Base-by-base conservation (phyloP, 257 asterid species). In the Przewalskia tangutica region DNA sequence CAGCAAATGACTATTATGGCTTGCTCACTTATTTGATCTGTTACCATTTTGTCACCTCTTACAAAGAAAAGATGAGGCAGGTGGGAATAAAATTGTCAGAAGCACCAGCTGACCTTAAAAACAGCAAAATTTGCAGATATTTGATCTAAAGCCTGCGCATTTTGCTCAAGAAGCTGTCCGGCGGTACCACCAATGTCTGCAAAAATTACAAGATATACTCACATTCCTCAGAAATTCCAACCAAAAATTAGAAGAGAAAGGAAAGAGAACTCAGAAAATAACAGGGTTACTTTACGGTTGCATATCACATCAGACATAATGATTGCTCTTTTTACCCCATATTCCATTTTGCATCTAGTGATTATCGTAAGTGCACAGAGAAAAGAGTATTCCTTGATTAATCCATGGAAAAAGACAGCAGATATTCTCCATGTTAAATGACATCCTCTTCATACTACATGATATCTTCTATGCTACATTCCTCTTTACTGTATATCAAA, bases 131-230 rank as follows among this genome's bases (percentile, higher is more conserved):
- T 95, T 80, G 94, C 88, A 84, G 97, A 94, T 84, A 95, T 92
- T 87, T 92, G 95, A 84, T 91, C 98, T 90, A 95, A 88, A 79
- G 91, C 93, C 53, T 91, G 92, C 81, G 97, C 93, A 82, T 59
- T 92, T 90, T 92, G 97, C 90, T 94, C 95, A 84, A 91, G 97
- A 81, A 94, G 94, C 82, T 90, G 97, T 54, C 97, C 97, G 60
- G 94, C 81, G 81, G 87, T 79, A 80, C 97, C 98, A 84, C 96
- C 97, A 87, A 95, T 94, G 68, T 79, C 99, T 95, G 94, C 87
- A 88, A 88, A 83, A 73, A 4, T 73, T 23, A 50, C 79, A 73
- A 50, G 62, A 73, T 23, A 53, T 75, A 86, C 78, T 76, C 81
- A 75, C 13, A 73, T 27, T 73, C 42, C 40, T 73, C 42, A 51